Base-by-base conservation (phyloP, 164 flowering plant genomes). In the Buxus sempervirens region DNA sequence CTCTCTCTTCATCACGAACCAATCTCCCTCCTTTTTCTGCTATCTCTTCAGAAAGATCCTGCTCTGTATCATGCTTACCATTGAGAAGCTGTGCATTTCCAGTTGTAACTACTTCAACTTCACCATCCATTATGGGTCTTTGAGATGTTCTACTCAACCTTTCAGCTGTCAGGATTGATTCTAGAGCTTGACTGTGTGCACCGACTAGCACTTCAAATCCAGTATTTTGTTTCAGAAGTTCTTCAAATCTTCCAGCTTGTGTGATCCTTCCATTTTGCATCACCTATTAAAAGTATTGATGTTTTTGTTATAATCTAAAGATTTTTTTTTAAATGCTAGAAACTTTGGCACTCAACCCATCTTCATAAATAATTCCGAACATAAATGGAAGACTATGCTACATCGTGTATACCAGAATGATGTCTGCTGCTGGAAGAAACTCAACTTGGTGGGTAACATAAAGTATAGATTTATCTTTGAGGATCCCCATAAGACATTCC, bases 371-470 rank as follows among this genome's bases (percentile, higher is more conserved):
- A 23, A n/a, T 25, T 15, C 5, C 9, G 55, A 27, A 61, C 27
- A 20, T 15, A 18, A 36, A 27, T 36, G 28, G 57, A 9, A 71
- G 65, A 27, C 25, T 53, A 38, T 59, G 61, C 56, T 41, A 26
- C 25, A 42, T 72, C 48, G n/a, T 41, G 45, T 80, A 14, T 82
- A 95, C 99, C 94, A 95, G 83, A 75, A 95, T 93, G 67, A 88
- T 82, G 73, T 95, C 99, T 54, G 99, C 98, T 64, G 89, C 94
- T 10, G 96, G 96, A 61, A 95, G 96, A 82, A 95, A 45, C 51
- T 45, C 51, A 1, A 92, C 99, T 87, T 95, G 99, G 77, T 95
- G 99, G 9, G 99, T 95, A 9, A 95, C 93, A 66, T 85, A 95
- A 53, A 95, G 71, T 51, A 92, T 78, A 21, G 98, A 90, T 78